phyloP scores from a whole-genome alignment of 2,329 filamentous ascomycete species.

The Phoma sp. region DNA sequence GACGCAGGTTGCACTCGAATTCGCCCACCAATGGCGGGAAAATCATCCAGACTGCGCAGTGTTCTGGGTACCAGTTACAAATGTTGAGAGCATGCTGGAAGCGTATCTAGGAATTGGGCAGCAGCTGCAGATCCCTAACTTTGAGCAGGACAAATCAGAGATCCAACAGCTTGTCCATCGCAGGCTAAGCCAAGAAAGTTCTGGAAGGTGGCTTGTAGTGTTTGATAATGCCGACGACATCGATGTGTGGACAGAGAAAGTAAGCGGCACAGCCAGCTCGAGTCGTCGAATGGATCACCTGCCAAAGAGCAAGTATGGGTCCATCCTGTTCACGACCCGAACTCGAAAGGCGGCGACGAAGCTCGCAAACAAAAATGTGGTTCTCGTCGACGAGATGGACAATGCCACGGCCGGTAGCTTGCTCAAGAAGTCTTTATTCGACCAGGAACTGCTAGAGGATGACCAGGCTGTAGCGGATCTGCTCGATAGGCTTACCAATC shows the following conservation, averaged over 20 bases:
- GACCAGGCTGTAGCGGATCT: neutral
- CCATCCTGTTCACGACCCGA: neutral
- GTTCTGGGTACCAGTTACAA: slow-evolving; percentile 28
- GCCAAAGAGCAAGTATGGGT: neutral
- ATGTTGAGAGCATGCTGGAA: slow-evolving; percentile 31
- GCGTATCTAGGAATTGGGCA: slow-evolving; percentile 20
- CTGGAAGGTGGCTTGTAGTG: slow-evolving; percentile 51
- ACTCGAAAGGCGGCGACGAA: neutral
- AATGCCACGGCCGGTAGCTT: neutral
- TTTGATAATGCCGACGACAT: slow-evolving; percentile 44
- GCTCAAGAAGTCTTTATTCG: neutral
- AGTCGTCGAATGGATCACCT: neutral
- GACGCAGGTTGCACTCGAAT: slow-evolving; percentile 36
- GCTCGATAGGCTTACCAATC: neutral
- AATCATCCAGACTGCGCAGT: slow-evolving; percentile 18
- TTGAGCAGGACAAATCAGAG: slow-evolving; percentile 41
- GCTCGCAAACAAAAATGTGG: neutral
- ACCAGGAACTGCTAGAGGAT: neutral
- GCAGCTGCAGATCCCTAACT: slow-evolving; percentile 15
- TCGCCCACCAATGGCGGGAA: slow-evolving; percentile 48
- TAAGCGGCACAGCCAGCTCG: neutral
- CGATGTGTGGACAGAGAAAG: neutral
- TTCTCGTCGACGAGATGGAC: neutral
- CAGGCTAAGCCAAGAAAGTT: slow-evolving; percentile 34
- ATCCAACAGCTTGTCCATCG: slow-evolving; percentile 47